phyloP scores from a whole-genome alignment of 2,329 filamentous ascomycete species.

The Bretziella fagacearum region DNA sequence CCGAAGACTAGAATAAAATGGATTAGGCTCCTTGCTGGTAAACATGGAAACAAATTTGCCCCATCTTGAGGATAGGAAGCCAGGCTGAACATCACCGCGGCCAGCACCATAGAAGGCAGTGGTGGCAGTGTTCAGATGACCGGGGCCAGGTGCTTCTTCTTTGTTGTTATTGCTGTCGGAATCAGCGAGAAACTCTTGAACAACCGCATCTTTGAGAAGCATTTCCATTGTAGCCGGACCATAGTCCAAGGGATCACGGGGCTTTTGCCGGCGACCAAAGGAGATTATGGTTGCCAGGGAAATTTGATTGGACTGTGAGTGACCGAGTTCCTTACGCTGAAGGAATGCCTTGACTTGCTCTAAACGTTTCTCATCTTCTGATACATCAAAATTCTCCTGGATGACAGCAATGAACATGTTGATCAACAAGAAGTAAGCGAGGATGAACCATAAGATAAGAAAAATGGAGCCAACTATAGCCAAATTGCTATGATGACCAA shows the following conservation, averaged over 20 bases:
- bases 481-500: slow-evolving; percentile 48
- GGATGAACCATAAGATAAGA: slow-evolving; percentile 86
- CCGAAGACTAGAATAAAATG: slow-evolving; percentile 67
- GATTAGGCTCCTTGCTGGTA: slow-evolving; percentile 64
- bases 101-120: slow-evolving; percentile 10
- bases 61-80: slow-evolving; percentile 44
- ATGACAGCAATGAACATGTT: slow-evolving; percentile 99
- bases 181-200: slow-evolving; percentile 85
- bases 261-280: slow-evolving; percentile 36
- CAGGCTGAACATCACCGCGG: slow-evolving; percentile 34
- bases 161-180: slow-evolving; percentile 24
- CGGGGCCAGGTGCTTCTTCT: slow-evolving; percentile 18
- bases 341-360: slow-evolving; percentile 94
- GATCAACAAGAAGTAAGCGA: slow-evolving; percentile 86
- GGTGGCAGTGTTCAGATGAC: slow-evolving; percentile 22
- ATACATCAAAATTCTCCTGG: slow-evolving; percentile 97
- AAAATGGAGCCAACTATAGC: slow-evolving; percentile 87
- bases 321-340: slow-evolving; percentile 71
- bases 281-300: slow-evolving; percentile 56
- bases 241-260: slow-evolving; percentile 75
- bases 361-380: slow-evolving; percentile 91
- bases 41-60: slow-evolving; percentile 38
- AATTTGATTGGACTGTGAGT: slow-evolving; percentile 49
- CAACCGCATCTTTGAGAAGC: slow-evolving; percentile 89
- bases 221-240: slow-evolving; percentile 86